phyloP scores from a whole-genome alignment of 306 rosid species.

The Herpetospermum pedunculosum region DNA sequence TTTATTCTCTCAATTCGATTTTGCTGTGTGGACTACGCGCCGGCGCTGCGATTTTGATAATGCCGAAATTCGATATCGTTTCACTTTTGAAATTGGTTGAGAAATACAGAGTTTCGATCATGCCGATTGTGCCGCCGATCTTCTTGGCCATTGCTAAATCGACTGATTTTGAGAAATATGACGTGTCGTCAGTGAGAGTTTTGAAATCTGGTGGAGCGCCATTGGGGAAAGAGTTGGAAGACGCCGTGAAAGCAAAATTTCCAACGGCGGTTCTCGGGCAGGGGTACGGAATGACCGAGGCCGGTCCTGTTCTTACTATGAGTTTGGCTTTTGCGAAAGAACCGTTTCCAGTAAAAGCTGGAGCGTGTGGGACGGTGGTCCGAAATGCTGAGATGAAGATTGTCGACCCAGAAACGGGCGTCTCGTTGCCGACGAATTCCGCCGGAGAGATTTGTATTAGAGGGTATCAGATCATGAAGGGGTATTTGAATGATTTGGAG shows the following conservation, averaged over 20 bases:
- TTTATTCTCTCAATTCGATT: conserved; percentile 68
- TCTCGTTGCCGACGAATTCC: conserved; percentile 54
- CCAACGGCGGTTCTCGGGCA: conserved; percentile 64
- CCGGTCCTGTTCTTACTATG: conserved; percentile 63
- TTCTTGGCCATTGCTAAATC: conserved; percentile 46
- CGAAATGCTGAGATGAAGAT: conserved; percentile 79
- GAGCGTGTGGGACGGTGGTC: conserved; percentile 76
- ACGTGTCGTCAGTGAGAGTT: conserved; percentile 42
- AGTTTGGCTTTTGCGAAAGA: conserved; percentile 41
- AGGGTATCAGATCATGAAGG: conserved; percentile 76
- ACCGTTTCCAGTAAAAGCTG: conserved; percentile 25
- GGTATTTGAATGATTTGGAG: conserved; percentile 61
- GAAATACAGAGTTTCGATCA: conserved; percentile 32
- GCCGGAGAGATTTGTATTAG: conserved; percentile 81
- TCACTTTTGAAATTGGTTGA: conserved; percentile 25
- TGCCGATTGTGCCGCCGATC: conserved; percentile 57
- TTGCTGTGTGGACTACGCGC: conserved; percentile 55
- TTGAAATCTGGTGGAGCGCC: conserved; percentile 79
- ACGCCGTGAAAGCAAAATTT: conserved; percentile 41
- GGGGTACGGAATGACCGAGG: conserved; percentile 97
- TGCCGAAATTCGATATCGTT: conserved; percentile 59
- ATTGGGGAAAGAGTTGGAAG: conserved; percentile 56
- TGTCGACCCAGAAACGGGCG: conserved; percentile 44
- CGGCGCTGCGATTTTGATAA: conserved; percentile 44
- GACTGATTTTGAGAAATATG: conserved; percentile 30